Conservation (phyloP, 2,329 filamentous ascomycete genomes). For the Corniculantispora saksenae region DNA sequence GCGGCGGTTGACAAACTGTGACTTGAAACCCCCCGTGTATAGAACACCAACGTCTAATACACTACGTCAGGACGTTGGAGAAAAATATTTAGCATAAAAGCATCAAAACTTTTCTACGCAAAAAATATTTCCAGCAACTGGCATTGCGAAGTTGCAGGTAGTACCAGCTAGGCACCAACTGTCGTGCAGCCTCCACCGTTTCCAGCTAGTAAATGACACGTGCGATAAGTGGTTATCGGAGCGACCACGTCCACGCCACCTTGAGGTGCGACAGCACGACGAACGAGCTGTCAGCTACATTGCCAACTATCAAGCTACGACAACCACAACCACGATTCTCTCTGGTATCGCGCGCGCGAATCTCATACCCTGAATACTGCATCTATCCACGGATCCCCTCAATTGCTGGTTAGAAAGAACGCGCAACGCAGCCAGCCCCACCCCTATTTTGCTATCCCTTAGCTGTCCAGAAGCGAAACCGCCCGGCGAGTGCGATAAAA, state of each 20-base stretch:
- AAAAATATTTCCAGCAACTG: too few relatives aligned
- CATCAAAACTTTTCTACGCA: too few relatives aligned
- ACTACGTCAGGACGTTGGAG: too few relatives aligned
- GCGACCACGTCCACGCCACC: conserved; percentile 18
- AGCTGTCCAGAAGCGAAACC: not conserved
- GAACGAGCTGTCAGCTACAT: not conserved
- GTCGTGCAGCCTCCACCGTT: not conserved
- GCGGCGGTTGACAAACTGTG: too few relatives aligned
- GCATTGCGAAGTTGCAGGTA: too few relatives aligned
- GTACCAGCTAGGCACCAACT: not conserved
- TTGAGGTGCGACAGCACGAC: not conserved
- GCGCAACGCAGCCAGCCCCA: not conserved
- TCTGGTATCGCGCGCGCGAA: too few relatives aligned
- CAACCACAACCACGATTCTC: not conserved
- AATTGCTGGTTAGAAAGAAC: not conserved
- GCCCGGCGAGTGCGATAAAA: not conserved
- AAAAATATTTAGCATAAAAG: too few relatives aligned
- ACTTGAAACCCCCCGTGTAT: too few relatives aligned
- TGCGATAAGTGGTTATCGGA: conserved; percentile 20
- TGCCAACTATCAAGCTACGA: not conserved
- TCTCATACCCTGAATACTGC: not conserved
- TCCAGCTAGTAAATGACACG: not conserved
- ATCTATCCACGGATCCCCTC: not conserved
- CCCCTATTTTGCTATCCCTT: conserved; percentile 9
- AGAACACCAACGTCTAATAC: too few relatives aligned